These are phyloP conservation scores for Solanum hybrid DNA, from an alignment of 305 asterid species.

Conservation along the genomic window DNA sequence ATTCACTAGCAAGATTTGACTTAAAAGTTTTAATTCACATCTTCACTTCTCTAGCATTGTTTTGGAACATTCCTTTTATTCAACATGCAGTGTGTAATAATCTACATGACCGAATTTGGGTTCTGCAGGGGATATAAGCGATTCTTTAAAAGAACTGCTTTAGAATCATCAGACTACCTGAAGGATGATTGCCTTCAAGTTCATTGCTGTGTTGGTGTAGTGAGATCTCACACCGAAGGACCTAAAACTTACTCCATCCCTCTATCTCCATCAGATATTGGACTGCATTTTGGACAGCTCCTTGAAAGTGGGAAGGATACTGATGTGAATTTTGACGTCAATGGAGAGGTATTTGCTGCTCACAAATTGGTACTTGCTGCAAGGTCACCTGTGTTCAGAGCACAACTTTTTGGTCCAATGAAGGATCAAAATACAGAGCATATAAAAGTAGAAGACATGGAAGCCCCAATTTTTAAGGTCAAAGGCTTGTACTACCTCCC, in stretches of 20 bases:
- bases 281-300: constrained; percentile 79
- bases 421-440: constrained; percentile 67
- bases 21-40: neutral
- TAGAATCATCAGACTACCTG: constrained; percentile 81
- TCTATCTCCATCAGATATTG: constrained; percentile 72
- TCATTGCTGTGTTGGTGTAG: constrained; percentile 92
- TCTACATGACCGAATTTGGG: neutral
- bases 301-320: constrained; percentile 69
- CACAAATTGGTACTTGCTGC: constrained; percentile 95
- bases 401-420: constrained; percentile 96
- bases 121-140: constrained; percentile 87
- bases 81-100: neutral
- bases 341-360: constrained; percentile 67
- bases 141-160: constrained; percentile 58
- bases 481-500: neutral
- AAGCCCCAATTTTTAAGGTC: constrained; percentile 89
- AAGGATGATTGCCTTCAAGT: constrained; percentile 81
- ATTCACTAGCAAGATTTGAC: neutral
- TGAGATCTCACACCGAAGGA: constrained; percentile 71
- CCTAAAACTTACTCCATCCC: constrained; percentile 77
- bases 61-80: neutral
- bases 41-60: neutral
- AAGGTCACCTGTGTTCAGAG: constrained; percentile 93
- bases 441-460: constrained; percentile 72
- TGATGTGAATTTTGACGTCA: constrained; percentile 64